phyloP scores from a whole-genome alignment of 2,329 filamentous ascomycete genomes.

The Exophiala dermatitidis region DNA sequence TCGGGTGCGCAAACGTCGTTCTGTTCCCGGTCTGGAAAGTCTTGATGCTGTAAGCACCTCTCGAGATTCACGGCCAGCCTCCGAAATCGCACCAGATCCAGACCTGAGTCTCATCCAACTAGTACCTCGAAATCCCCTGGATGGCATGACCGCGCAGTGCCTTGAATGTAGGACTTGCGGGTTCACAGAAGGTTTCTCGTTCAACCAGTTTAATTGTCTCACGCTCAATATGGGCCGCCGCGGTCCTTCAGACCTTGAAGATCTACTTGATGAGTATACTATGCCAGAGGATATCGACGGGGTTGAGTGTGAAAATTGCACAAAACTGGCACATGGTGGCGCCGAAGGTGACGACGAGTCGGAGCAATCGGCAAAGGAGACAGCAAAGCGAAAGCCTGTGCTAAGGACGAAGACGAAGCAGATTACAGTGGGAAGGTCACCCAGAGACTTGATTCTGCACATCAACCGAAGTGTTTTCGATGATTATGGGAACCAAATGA shows the following conservation, averaged over 20 bases:
- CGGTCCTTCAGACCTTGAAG: conserved; percentile 62
- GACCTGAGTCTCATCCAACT: conserved; percentile 13
- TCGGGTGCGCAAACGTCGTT: conserved; percentile 12
- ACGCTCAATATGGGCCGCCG: conserved; percentile 70
- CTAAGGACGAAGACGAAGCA: conserved; percentile 83
- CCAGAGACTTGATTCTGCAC: conserved; percentile 74
- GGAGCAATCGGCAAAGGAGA: conserved; percentile 29
- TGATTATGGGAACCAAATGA: conserved; percentile 67
- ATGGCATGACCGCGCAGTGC: conserved; percentile 79
- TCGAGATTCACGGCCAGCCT: not conserved
- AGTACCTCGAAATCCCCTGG: conserved; percentile 65
- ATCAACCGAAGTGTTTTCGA: conserved; percentile 90
- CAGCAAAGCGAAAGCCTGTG: conserved; percentile 49
- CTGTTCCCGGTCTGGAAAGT: conserved; percentile 15
- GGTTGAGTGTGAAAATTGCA: conserved; percentile 88
- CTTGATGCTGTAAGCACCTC: not conserved
- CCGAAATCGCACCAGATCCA: not conserved
- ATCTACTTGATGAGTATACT: conserved; percentile 78
- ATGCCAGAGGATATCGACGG: conserved; percentile 77
- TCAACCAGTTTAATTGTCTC: conserved; percentile 90
- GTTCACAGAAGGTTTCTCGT: conserved; percentile 76
- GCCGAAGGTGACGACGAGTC: conserved; percentile 23
- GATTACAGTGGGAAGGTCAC: conserved; percentile 73
- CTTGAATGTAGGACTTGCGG: conserved; percentile 82
- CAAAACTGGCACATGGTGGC: conserved; percentile 35